Conservation (phyloP, 2,329 filamentous ascomycete genomes). For the Xylaria sp. region DNA sequence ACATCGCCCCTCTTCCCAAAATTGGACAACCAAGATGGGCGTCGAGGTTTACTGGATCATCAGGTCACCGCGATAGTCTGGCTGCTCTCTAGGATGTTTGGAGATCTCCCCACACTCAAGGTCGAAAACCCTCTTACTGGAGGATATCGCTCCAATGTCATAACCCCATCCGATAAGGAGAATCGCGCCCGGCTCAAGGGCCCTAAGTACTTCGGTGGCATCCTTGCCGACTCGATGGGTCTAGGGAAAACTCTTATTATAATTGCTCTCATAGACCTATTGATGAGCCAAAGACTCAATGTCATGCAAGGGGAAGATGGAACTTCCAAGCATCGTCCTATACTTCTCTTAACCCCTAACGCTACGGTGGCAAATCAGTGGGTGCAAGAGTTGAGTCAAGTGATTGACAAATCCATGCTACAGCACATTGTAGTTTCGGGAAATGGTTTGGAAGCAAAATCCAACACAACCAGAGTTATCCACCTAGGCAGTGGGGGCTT, state of each 20-base stretch:
- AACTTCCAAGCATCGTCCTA: slow-evolving; percentile 37
- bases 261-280: slow-evolving; percentile 41
- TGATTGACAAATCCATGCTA: slow-evolving; percentile 27
- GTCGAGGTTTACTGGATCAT: slow-evolving; percentile 44
- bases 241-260: slow-evolving; percentile 47
- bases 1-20: slow-evolving; percentile 42
- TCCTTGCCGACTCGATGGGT: slow-evolving; percentile 48
- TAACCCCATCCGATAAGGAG: slow-evolving; percentile 26
- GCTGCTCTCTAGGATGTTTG: slow-evolving; percentile 46
- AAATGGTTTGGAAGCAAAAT: slow-evolving; percentile 22
- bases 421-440: slow-evolving; percentile 38
- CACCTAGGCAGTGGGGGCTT: slow-evolving; percentile 33
- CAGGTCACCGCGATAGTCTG: slow-evolving; percentile 49
- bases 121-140: slow-evolving; percentile 20
- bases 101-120: slow-evolving; percentile 40
- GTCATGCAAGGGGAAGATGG: slow-evolving; percentile 16
- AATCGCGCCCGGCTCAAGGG: slow-evolving; percentile 39
- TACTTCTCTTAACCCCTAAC: slow-evolving; percentile 45
- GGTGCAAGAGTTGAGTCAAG: slow-evolving; percentile 42
- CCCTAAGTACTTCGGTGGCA: slow-evolving; percentile 45
- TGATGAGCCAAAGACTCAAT: slow-evolving; percentile 42
- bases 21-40: slow-evolving; percentile 38
- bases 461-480: slow-evolving; percentile 2
- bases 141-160: background rate
- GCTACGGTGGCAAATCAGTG: slow-evolving; percentile 45